A percentile compares a stretch with the other conserved stretches of the same genome.
phyloP scores from a whole-genome alignment of 495 filamentous ascomycete species.

The Amphirosellinia nigrospora region DNA sequence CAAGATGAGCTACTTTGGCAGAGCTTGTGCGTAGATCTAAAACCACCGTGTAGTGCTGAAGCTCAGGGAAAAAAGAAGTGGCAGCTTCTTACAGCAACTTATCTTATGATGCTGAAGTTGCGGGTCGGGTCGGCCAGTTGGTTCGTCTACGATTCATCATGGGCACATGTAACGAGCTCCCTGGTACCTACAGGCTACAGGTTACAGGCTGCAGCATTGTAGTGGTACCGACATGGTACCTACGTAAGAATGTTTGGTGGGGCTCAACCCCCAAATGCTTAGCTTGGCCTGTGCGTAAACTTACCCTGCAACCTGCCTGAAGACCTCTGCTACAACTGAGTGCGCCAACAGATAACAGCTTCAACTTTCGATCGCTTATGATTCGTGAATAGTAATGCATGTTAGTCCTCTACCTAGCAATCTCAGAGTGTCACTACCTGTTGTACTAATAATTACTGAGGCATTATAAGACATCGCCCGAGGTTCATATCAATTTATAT shows the following conservation, averaged over 20 bases:
- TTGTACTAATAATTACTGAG: background rate
- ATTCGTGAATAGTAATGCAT: background rate
- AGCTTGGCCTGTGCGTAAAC: background rate
- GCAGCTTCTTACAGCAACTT: background rate
- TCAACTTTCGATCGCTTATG: background rate
- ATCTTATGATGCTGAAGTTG: slow-evolving; percentile 24
- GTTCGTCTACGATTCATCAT: slow-evolving; percentile 9
- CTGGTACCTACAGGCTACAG: background rate
- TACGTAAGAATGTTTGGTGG: background rate
- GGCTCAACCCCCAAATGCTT: background rate
- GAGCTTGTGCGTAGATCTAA: background rate
- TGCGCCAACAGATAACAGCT: no score
- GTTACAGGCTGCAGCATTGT: background rate
- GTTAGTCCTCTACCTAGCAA: background rate
- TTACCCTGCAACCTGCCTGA: no score
- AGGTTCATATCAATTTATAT: background rate
- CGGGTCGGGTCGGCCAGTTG: slow-evolving; percentile 5
- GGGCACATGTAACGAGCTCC: background rate
- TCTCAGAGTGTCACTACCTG: background rate
- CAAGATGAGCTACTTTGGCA: background rate
- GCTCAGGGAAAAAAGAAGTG: background rate
- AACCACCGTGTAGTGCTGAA: background rate
- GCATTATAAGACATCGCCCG: background rate
- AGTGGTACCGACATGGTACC: background rate
- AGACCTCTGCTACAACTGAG: no score